Base-by-base conservation (phyloP, 352 stramenopile species). In the Albugo laibachii region DNA sequence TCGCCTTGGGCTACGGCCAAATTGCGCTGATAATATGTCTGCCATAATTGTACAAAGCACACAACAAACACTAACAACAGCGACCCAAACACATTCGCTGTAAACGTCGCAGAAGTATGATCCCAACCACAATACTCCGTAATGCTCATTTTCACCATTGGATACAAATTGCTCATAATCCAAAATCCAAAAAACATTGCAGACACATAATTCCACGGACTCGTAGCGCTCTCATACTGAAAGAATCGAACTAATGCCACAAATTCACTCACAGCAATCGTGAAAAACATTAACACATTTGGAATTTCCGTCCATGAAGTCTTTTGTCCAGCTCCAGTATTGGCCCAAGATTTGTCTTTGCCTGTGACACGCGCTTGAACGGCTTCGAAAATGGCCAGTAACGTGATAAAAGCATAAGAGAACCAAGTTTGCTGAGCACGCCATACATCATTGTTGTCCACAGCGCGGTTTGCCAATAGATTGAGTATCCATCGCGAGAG, bases 71-170 rank as follows among this genome's bases (percentile, higher is more conserved):
- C 65, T 48, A 92, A 61, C 37, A 92, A 51, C 47, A 92, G 56
- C 55, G 71, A 86, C 20, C 75, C 75, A 49, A 92, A 83, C 20
- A 92, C 63, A 58, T 88, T 88, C 2, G 73, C 78, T 40, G 72
- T 72, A 59, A 87, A 87, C 8, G 78, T 92, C 19, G 74, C 71
- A 13, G 63, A 52, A 20, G 73, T 92, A 70, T 92, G 78, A 54
- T 87, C 74, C 78, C 78, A 92, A 11, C 78, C 78, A 66, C 69
- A 86, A 67, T 92, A 92, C 63, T 85, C 72, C 18, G 71, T 81
- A 57, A 92, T 80, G 64, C 79, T 92, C 79, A 92, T 92, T 66
- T 87, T 87, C 50, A 92, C 79, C 79, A 92, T 92, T 45, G 79
- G 79, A 64, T 85, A 87, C 49, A 82, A 83, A 53, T 92, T 67